A percentile compares a stretch with the other conserved stretches of the same genome.
Evolutionary conservation across 176 grass and related monocot species (phyloP).

Genomic region (Ampelocalamus luodianensis): DNA sequence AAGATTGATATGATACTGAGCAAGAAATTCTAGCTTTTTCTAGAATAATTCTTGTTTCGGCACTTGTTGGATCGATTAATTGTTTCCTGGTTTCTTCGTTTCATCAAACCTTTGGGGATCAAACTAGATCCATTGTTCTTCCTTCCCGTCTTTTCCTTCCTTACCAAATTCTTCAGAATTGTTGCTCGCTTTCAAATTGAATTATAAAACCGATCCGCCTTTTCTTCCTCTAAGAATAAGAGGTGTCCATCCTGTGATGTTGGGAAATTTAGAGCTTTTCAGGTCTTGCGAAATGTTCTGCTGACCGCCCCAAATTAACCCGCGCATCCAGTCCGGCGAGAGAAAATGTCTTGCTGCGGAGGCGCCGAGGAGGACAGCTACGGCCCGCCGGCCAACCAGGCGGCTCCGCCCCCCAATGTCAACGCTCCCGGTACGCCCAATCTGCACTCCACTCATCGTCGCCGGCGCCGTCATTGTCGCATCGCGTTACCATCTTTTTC

Average conservation of each 20-base stretch:
- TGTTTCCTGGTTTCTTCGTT: background rate
- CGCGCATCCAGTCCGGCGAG: conserved; percentile 37
- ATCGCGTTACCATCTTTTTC: background rate
- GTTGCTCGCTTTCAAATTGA: background rate
- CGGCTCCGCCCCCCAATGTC: conserved; percentile 66
- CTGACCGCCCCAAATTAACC: conserved; percentile 49
- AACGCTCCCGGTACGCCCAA: conserved; percentile 61
- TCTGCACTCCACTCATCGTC: background rate
- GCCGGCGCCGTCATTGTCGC: background rate
- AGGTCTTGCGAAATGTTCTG: conserved; percentile 55
- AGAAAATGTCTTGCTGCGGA: conserved; percentile 84
- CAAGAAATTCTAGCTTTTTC: background rate
- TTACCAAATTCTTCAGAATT: background rate
- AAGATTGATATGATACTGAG: background rate
- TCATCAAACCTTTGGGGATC: background rate
- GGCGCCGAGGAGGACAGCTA: conserved; percentile 83
- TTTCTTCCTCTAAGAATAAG: background rate
- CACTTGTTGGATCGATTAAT: background rate
- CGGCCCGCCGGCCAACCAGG: conserved; percentile 80
- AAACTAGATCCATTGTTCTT: background rate
- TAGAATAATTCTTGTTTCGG: background rate
- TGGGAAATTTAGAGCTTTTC: background rate
- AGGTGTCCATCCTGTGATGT: background rate
- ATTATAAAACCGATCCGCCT: background rate
- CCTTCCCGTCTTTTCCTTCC: background rate